Conservation (phyloP, 176 grass and related monocot species). For the Triticum dicoccoides region DNA sequence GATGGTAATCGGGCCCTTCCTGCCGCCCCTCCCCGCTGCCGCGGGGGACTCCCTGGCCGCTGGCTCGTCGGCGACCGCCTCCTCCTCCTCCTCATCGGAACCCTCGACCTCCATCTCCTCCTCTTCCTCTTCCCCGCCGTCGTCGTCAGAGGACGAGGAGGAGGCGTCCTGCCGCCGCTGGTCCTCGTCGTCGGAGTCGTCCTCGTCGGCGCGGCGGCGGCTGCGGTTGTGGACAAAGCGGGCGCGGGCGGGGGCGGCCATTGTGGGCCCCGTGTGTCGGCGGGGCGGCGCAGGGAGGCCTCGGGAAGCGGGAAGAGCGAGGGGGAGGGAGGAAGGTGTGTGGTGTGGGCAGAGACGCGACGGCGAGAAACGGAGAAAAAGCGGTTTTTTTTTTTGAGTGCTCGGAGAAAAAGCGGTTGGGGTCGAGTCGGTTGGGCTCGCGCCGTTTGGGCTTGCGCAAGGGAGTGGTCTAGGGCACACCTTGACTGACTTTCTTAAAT, state of each 20-base stretch:
- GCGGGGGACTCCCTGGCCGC: neutral
- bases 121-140: constrained; percentile 29
- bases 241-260: constrained; percentile 22
- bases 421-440: neutral
- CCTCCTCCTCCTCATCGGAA: neutral
- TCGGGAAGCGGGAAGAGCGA: constrained; percentile 33
- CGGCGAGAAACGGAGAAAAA: constrained; percentile 6
- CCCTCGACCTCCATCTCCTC: constrained; percentile 32
- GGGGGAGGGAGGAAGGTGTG: neutral
- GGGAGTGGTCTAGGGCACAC: neutral
- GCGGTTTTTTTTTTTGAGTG: neutral
- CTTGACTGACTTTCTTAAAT: too few species aligned
- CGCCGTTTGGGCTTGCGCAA: neutral
- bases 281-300: neutral
- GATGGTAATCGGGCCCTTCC: constrained; percentile 69
- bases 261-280: constrained; percentile 30
- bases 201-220: constrained; percentile 8
- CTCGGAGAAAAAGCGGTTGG: constrained; percentile 7
- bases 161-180: constrained; percentile 16
- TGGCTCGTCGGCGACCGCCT: neutral
- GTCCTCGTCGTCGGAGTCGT: constrained; percentile 38
- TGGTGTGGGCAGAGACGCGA: constrained; percentile 29
- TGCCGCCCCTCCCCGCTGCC: constrained; percentile 9
- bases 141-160: constrained; percentile 47
- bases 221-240: constrained; percentile 41